Conservation (phyloP, 129 eudicot genomes). For the Artemisia argyi region DNA sequence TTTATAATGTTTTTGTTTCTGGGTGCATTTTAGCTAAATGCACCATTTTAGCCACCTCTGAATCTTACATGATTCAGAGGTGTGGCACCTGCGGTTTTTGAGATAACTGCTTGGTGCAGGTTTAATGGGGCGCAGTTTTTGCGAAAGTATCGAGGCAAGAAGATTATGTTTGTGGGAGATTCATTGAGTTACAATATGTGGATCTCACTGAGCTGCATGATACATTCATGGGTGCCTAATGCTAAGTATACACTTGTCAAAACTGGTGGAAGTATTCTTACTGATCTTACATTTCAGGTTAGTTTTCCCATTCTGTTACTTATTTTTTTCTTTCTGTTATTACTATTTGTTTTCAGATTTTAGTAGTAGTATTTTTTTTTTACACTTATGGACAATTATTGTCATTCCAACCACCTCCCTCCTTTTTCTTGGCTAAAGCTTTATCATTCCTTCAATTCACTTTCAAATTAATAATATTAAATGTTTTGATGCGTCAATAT, state of each 20-base stretch:
- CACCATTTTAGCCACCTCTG: neutral
- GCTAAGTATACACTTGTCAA: slow-evolving; percentile 40
- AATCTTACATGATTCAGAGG: no score
- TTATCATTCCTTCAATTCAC: neutral
- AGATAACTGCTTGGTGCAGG: slow-evolving; percentile 29
- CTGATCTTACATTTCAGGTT: slow-evolving; percentile 64
- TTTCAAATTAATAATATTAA: neutral
- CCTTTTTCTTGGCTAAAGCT: slow-evolving; percentile 7
- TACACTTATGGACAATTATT: slow-evolving; percentile 22
- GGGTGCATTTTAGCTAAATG: neutral
- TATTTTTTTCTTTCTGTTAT: neutral
- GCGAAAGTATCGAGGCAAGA: slow-evolving; percentile 66
- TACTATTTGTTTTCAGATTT: neutral
- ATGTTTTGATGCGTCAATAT: no score
- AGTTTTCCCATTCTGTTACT: slow-evolving; percentile 6
- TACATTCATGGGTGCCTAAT: slow-evolving; percentile 74
- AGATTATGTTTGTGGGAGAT: slow-evolving; percentile 82
- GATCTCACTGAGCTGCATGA: slow-evolving; percentile 76
- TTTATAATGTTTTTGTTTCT: no score
- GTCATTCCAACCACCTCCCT: slow-evolving; percentile 30
- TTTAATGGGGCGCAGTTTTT: slow-evolving; percentile 67
- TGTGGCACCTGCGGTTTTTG: neutral
- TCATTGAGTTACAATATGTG: slow-evolving; percentile 81
- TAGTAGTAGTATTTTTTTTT: neutral
- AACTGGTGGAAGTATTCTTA: slow-evolving; percentile 34